Base-by-base conservation (phyloP, 2,329 filamentous ascomycete species). In the Talaromyces sp. region DNA sequence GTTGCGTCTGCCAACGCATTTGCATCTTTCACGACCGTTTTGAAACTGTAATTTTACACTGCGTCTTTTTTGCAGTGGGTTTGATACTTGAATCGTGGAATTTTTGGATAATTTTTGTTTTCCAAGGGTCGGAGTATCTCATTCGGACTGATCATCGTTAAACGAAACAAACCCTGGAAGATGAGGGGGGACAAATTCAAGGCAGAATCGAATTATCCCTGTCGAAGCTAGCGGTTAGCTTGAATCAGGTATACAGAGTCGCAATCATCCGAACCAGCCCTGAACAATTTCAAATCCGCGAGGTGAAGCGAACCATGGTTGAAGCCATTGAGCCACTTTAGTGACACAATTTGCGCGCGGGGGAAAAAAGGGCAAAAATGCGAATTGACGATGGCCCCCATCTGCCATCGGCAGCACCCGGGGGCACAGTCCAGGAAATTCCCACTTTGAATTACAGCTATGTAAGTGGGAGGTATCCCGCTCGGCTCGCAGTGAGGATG, bases 1-100 rank as follows among this genome's bases (percentile, higher is more conserved):
- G 42, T 49, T 51, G 55, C 45, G 52, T 50, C 45, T 62, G 60
- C 61, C 60, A 64, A 49, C 61, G 50, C 61, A 63, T 54, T 43
- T 57, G 57, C 52, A 54, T 45, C 36, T 20, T 37, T 48, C 35
- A 14, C 32, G 22, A 42, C 49, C 43, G 43, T 51, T 51, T 49
- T 20, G 37, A 33, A 49, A 41, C 24, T 32, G 16, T 48, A 48
- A 48, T 49, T 39, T 24, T 35, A n/a, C 36, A n/a, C 32, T 46
- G 43, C 44, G 44, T 30, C 44, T 47, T 47, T 47, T 37, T 37
- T 35, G n/a, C 14, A 35, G 11, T 11, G 32, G 32, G 32, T 35
- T 13, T 14, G 32, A 35, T 35, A 35, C 32, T 35, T 5, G 9
- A 5, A 27, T 9, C 9, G 24, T 5, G 4, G 9, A 9, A 27